Evolutionary conservation across 257 asterid species (phyloP).

Genomic region (Thymus mandschuricus): DNA sequence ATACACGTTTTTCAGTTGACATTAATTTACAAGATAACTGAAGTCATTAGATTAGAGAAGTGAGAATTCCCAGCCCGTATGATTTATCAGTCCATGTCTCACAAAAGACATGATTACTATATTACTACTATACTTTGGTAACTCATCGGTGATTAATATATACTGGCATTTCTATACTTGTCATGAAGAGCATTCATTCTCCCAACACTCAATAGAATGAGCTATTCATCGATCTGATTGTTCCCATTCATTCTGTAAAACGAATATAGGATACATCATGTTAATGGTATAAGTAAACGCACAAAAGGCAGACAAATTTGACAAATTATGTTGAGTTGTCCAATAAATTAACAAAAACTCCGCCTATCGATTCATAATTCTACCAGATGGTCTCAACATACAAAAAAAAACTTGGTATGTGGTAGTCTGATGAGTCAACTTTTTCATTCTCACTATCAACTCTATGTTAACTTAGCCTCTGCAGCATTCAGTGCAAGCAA

Average conservation of each 20-base stretch:
- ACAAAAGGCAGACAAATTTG: no score
- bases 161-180: neutral
- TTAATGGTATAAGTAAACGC: neutral
- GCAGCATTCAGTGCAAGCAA: neutral
- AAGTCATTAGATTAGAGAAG: slow-evolving; percentile 1
- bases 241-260: neutral
- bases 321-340: no score
- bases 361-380: no score
- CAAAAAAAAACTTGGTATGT: no score
- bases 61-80: neutral
- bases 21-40: neutral
- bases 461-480: neutral
- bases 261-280: neutral
- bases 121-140: neutral
- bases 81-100: neutral
- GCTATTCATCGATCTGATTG: neutral
- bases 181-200: neutral
- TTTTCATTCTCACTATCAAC: neutral
- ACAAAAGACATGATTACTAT: neutral
- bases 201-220: neutral
- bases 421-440: neutral
- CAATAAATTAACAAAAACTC: no score
- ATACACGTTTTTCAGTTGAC: neutral
- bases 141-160: neutral
- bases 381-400: neutral